Base-by-base conservation (phyloP, 176 grass and related monocot species). In the Raddia guianensis region DNA sequence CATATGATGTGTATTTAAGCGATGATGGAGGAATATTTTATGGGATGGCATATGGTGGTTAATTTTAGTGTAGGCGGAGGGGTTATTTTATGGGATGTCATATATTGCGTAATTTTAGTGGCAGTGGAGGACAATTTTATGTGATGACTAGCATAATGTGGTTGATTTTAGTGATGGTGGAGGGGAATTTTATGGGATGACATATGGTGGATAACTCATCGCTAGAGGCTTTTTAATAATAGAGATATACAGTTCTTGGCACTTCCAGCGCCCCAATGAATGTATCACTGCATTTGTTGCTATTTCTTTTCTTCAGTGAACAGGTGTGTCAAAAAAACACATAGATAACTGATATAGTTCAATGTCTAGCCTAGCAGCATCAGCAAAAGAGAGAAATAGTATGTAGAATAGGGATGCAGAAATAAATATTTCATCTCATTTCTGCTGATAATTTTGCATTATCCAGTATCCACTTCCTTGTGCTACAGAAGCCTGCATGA, bases 371-470 rank as follows among this genome's bases (percentile, higher is more conserved):
- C 3, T 64, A 76, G 40, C 44, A 76, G 40, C 44, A 60, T 45
- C 43, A 79, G 61, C 12, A 50, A 83, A 71, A 45, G 16, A 9
- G 72, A 87, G 47, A 82, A 20, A 40, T 21, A 47, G 42, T 71
- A 43, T 67, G 32, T 58, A 67, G 27, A 75, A 50, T 45, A 58
- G 14, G 44, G 72, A 74, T 49, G 20, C 11, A 27, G 68, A 73
- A 83, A 79, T 72, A 13, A 66, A 12, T 16, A 82, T 60, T 63
- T 78, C 19, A 43, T 55, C 74, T 83, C 34, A 85, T 78, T 69
- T 85, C n/a, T n/a, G 19, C 64, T 33, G 40, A 59, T 70, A 8
- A 42, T 46, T 62, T 63, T 63, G 75, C 71, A 56, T 73, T 47
- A 50, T 72, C 50, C 15, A 8, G 10, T 57, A 40, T 80, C 7